Percentiles rank a stretch among this genome's conserved stretches.
These are phyloP conservation scores for Alternaria infectoria DNA, from an alignment of 2,329 filamentous ascomycete genomes.

Conservation along the genomic window DNA sequence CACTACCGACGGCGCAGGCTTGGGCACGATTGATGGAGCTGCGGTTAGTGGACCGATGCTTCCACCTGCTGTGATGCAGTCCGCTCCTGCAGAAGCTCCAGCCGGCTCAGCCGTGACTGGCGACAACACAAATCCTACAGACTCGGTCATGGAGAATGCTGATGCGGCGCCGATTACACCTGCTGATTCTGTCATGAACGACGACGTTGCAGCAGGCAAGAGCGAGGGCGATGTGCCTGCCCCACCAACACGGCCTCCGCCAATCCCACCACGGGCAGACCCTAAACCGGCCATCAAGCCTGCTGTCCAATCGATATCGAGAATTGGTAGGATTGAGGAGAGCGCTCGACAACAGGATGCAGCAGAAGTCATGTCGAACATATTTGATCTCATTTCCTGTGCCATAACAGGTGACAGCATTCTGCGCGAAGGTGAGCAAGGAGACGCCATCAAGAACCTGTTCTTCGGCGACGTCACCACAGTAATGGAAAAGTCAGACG, in stretches of 20 bases:
- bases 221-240: conserved; percentile 30
- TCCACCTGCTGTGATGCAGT: conserved; percentile 34
- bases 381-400: conserved; percentile 87
- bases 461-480: conserved; percentile 55
- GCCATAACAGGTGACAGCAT: conserved; percentile 76
- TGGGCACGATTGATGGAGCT: conserved; percentile 54
- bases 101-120: neutral
- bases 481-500: conserved; percentile 39
- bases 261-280: conserved; percentile 62
- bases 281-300: conserved; percentile 5
- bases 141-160: conserved; percentile 4
- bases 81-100: neutral
- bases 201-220: conserved; percentile 29
- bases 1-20: conserved; percentile 48
- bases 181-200: conserved; percentile 36
- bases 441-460: conserved; percentile 72
- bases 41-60: conserved; percentile 55
- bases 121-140: neutral
- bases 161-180: conserved; percentile 2
- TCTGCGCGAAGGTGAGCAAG: conserved; percentile 74
- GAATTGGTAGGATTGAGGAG: conserved; percentile 60
- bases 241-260: conserved; percentile 60
- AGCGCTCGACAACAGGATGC: conserved; percentile 85
- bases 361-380: conserved; percentile 91
- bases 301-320: conserved; percentile 21